Base-by-base conservation (phyloP, 1,284 basidiomycete genomes). In the Cryptococcus wingfieldii region DNA sequence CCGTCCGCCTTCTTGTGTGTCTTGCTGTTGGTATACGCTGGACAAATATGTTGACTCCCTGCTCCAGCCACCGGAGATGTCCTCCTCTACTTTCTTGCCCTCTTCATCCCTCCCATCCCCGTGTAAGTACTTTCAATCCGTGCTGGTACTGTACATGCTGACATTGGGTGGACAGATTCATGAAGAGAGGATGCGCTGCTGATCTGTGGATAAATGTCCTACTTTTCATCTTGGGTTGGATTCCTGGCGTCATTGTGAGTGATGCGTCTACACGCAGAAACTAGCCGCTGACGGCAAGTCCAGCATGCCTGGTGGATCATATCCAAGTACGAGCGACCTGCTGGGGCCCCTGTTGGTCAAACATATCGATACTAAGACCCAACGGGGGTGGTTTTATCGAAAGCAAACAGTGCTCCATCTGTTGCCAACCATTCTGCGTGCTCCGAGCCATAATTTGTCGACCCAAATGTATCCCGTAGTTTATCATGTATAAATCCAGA, bases 241-340 rank as follows among this genome's bases (percentile, higher is more conserved):
- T 65, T 23, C 63, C 62, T n/a, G 62, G 62, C 10, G 31, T 10
- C 31, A 34, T 34, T 34, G 31, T 63, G 42, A 58, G 62, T 38
- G 28, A 19, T 19, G 38, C 10, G 23, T 23, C 23, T 3, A 23
- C 39, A 16, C 18, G 10, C 19, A 19, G 16, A 23, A 12, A n/a
- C 23, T 28, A 27, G 2, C 23, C 37, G 28, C 37, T 53, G 34
- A 41, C 18, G n/a, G 16, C 23, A 56, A 62, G 61, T 61, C 13
- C n/a, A 64, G 18, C 65, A 66, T 42, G 62, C 62, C 31, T 66
- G 65, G 65, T 66, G 56, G 54, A 59, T 66, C 47, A 66, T 66
- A 43, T 52, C 54, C 51, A 64, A 62, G 50, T 55, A 64, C 54
- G 62, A 63, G 44, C 28, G 55, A 45, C 56, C 58, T 7, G 54